Percentiles rank a stretch among this genome's conserved stretches.
These are phyloP conservation scores for Leccinum olivaceoglutinosum DNA, from an alignment of 1,284 basidiomycete species.

Conservation along the genomic window DNA sequence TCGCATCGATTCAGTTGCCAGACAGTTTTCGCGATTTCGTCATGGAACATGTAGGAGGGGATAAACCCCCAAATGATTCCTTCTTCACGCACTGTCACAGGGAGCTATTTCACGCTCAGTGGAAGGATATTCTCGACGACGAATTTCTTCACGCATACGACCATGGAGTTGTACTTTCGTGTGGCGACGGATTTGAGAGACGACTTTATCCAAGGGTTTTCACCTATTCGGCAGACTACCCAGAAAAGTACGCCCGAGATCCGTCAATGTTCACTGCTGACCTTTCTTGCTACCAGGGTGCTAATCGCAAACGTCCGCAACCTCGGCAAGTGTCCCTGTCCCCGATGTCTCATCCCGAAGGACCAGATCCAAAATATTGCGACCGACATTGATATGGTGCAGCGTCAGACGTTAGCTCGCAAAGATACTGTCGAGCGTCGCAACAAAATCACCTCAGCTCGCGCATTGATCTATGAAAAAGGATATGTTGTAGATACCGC, in stretches of 20 bases:
- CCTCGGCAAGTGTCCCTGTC: neutral
- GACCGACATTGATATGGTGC: neutral
- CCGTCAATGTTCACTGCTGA: neutral
- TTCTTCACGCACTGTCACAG: neutral
- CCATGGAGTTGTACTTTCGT: neutral
- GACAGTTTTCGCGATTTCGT: neutral
- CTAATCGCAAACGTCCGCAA: neutral
- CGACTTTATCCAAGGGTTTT: neutral
- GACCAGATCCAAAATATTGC: neutral
- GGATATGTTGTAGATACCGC: neutral
- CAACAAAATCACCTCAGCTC: neutral
- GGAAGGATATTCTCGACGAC: neutral
- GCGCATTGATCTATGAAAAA: neutral
- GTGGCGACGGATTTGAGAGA: neutral
- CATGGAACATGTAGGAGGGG: neutral
- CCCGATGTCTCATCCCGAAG: neutral
- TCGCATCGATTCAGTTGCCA: neutral
- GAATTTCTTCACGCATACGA: neutral
- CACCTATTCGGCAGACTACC: neutral
- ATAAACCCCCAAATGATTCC: neutral
- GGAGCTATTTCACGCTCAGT: neutral
- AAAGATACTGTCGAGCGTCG: neutral
- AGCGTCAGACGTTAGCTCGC: neutral
- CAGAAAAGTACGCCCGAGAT: neutral
- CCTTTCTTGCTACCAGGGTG: neutral